Evolutionary conservation across 768 basidiomycete species (phyloP), one percentile per base, ranked within the genome.

Genomic region (Phaffia tasmanica): DNA sequence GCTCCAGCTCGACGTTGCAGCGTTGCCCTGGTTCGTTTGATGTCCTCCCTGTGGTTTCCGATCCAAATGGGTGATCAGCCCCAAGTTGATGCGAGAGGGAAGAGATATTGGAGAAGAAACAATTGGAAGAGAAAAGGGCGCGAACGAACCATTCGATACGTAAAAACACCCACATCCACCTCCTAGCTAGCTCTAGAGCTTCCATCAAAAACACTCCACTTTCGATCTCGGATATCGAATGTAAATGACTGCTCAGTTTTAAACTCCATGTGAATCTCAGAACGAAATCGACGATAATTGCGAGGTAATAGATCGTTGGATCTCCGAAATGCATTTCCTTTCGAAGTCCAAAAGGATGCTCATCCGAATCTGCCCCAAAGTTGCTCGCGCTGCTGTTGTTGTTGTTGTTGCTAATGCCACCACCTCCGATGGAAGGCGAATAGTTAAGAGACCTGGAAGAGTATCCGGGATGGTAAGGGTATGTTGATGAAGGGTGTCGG

Each of bases 81-180:
- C 11, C 11, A 42, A 42, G 35, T 42, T 42, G 35, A 42, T 5
- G 35, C 4, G 11, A 42, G 4, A 42, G 11, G 11, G 11, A 42
- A 42, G 11, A 42, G 35, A 42, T 42, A 42, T 11, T 42, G 35
- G 53, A 54, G 53, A 54, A 30, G 29, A 54, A 30, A 54, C 23
- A 23, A n/a, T n/a, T n/a, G n/a, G n/a, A n/a, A n/a, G n/a, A n/a
- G n/a, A n/a, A 51, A 16, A 16, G 23, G 50, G 16, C 23, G 50
- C 23, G 98, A 42, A 42, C 35, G 35, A 42, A 94, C 95, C 94
- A 99, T 77, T 99, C 95, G 51, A 98, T 84, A 48, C 95, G 84
- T 70, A 98, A 77, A 77, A 95, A 98, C 30, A 95, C 91, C 95
- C 95, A 99, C 79, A 97, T 82, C 95, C 95, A 99, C 72, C 95